Evolutionary conservation across 139 green algal species (phyloP).

Genomic region (Nannochloris sp.): DNA sequence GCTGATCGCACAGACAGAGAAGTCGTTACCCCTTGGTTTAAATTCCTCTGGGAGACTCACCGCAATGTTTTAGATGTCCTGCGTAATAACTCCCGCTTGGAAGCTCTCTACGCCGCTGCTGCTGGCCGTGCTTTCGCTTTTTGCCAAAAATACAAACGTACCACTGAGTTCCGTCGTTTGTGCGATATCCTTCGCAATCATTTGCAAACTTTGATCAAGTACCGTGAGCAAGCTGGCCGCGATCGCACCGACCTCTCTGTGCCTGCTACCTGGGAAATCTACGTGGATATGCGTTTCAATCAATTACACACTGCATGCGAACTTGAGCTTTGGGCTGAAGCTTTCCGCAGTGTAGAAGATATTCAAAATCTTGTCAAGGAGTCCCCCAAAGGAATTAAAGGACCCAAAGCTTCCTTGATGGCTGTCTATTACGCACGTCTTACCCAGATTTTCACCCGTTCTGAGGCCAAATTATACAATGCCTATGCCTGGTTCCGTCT

Average conservation of each 20-base stretch:
- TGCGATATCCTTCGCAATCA: slow-evolving; percentile 99
- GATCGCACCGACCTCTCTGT: slow-evolving; percentile 85
- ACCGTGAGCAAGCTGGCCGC: slow-evolving; percentile 64
- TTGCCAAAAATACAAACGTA: slow-evolving; percentile 96
- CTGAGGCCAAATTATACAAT: slow-evolving; percentile 84
- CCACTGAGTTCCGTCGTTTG: slow-evolving; percentile 93
- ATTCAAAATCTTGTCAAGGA: slow-evolving; percentile 88
- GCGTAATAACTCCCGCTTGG: slow-evolving; percentile 95
- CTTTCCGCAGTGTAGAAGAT: slow-evolving; percentile 97
- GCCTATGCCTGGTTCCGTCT: slow-evolving; percentile 83
- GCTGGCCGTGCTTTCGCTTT: slow-evolving; percentile 78
- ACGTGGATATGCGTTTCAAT: slow-evolving; percentile 96
- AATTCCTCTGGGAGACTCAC: slow-evolving; percentile 99
- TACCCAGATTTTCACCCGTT: slow-evolving; percentile 85
- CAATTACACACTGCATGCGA: slow-evolving; percentile 72
- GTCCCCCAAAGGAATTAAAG: slow-evolving; percentile 56
- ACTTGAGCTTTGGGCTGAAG: slow-evolving; percentile 97
- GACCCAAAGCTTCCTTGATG: slow-evolving; percentile 89
- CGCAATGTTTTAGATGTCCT: slow-evolving; percentile 88
- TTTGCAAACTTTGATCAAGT: slow-evolving; percentile 91
- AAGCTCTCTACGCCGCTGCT: slow-evolving; percentile 90
- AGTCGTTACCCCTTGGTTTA: slow-evolving; percentile 98
- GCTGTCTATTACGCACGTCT: slow-evolving; percentile 92
- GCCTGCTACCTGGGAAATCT: slow-evolving; percentile 83
- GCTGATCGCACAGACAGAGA: slow-evolving; percentile 92